Percentiles rank a stretch among this genome's conserved stretches.
Conservation (phyloP, 2,329 filamentous ascomycete species). For the Alternaria triticina region DNA sequence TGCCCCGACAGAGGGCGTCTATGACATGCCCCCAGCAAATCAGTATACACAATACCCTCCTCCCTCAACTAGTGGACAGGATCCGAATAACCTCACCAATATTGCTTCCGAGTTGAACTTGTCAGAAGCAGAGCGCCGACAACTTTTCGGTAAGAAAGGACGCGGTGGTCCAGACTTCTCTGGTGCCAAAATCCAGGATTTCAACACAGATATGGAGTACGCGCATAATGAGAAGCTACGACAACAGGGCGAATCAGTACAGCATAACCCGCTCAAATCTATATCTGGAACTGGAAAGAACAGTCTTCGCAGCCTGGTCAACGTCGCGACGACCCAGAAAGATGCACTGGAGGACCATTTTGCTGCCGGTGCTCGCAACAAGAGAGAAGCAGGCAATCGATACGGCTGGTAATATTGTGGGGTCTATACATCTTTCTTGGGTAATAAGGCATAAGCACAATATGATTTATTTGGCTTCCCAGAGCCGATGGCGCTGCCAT, state of each 20-base stretch:
- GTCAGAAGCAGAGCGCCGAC: constrained; percentile 75
- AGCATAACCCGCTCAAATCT: constrained; percentile 81
- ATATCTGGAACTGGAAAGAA: constrained; percentile 85
- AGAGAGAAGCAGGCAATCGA: constrained; percentile 78
- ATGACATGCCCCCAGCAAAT: constrained; percentile 4
- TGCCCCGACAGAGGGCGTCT: constrained; percentile 19
- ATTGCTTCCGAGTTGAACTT: constrained; percentile 82
- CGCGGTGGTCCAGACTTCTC: constrained; percentile 52
- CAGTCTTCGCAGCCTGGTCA: constrained; percentile 85
- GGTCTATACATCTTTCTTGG: neutral
- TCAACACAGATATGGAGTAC: constrained; percentile 90
- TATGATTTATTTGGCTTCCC: neutral
- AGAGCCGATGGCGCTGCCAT: neutral
- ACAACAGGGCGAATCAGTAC: constrained; percentile 69
- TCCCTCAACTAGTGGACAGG: constrained; percentile 12
- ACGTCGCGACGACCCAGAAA: constrained; percentile 78
- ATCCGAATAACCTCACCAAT: constrained; percentile 65
- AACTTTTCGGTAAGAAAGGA: constrained; percentile 79
- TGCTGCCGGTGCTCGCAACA: constrained; percentile 77
- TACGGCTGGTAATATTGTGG: constrained; percentile 76
- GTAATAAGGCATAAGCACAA: neutral
- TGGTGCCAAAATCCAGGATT: constrained; percentile 76
- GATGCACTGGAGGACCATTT: constrained; percentile 93
- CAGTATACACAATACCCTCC: constrained; percentile 15
- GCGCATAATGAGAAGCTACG: constrained; percentile 80